Evolutionary conservation across 140 eudicot species (phyloP).

Genomic region (Flaveria floridana): DNA sequence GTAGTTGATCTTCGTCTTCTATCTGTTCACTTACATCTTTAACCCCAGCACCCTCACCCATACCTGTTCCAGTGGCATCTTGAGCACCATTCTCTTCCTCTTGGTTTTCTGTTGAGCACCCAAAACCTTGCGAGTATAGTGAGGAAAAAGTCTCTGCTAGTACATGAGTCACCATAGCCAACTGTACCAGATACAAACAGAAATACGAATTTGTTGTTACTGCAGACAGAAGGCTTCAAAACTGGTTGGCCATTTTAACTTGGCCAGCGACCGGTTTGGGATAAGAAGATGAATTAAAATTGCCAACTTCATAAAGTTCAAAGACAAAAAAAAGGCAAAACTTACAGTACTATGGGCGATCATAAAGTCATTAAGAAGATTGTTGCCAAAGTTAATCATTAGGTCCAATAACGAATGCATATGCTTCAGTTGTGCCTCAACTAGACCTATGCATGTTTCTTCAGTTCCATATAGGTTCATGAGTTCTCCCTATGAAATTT

Average conservation of each 20-base stretch:
- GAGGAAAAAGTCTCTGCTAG: constrained; percentile 70
- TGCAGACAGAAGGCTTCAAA: background rate
- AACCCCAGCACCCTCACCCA: constrained; percentile 88
- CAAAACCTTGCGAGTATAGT: constrained; percentile 76
- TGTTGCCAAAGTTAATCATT: constrained; percentile 51
- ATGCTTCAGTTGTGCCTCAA: constrained; percentile 53
- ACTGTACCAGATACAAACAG: constrained; percentile 37
- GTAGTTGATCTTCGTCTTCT: constrained; percentile 88
- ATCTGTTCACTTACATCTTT: constrained; percentile 95
- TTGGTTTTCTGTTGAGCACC: constrained; percentile 50
- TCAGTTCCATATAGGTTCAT: constrained; percentile 33
- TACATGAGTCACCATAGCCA: constrained; percentile 59
- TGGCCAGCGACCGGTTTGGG: background rate
- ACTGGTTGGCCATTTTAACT: background rate
- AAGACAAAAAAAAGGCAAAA: constrained; percentile 3
- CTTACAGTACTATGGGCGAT: constrained; percentile 69
- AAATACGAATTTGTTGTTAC: no score
- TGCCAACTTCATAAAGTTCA: background rate
- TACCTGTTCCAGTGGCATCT: constrained; percentile 81
- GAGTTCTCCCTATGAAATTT: constrained; percentile 51
- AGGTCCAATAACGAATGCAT: constrained; percentile 51
- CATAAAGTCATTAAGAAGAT: constrained; percentile 75
- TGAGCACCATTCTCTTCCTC: constrained; percentile 49
- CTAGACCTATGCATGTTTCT: constrained; percentile 25
- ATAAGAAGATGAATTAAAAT: no score